phyloP scores from a whole-genome alignment of 148 eudicot species.

The Agrostemma githago region DNA sequence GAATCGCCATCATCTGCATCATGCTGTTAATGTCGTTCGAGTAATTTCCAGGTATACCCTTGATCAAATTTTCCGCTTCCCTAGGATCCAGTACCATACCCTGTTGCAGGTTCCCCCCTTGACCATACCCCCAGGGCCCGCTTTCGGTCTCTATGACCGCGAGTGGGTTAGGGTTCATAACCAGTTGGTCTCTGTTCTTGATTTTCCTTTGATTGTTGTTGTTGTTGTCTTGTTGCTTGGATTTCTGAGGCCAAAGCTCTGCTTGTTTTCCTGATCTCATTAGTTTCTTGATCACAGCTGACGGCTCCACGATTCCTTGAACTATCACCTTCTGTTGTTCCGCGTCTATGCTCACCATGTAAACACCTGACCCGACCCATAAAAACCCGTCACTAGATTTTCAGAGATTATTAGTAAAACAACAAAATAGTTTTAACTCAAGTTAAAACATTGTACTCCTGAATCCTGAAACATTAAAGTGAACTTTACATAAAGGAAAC shows the following conservation, averaged over 20 bases:
- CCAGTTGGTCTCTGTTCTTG: constrained; percentile 20
- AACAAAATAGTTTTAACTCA: background rate
- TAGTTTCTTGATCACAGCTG: constrained; percentile 53
- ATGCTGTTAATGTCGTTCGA: constrained; percentile 16
- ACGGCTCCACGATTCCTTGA: constrained; percentile 39
- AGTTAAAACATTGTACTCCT: no score
- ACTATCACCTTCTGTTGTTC: constrained; percentile 54
- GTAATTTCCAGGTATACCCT: constrained; percentile 7
- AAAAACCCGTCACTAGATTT: background rate
- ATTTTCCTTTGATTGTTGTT: background rate
- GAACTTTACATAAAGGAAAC: no score
- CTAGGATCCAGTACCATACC: constrained; percentile 9
- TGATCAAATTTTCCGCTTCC: constrained; percentile 3
- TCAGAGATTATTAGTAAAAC: background rate
- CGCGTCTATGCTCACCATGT: constrained; percentile 42
- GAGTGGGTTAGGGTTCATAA: constrained; percentile 7
- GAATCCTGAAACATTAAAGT: no score
- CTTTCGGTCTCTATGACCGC: constrained; percentile 2
- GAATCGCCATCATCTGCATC: constrained; percentile 26
- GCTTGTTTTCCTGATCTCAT: constrained; percentile 52
- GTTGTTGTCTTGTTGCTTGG: constrained; percentile 22
- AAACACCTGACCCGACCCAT: constrained; percentile 43
- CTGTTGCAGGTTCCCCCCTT: constrained; percentile 4
- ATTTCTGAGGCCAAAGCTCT: constrained; percentile 37
- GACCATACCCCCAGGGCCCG: constrained; percentile 10